Conservation (phyloP, 148 eudicot genomes). For the Diospyros lotus region DNA sequence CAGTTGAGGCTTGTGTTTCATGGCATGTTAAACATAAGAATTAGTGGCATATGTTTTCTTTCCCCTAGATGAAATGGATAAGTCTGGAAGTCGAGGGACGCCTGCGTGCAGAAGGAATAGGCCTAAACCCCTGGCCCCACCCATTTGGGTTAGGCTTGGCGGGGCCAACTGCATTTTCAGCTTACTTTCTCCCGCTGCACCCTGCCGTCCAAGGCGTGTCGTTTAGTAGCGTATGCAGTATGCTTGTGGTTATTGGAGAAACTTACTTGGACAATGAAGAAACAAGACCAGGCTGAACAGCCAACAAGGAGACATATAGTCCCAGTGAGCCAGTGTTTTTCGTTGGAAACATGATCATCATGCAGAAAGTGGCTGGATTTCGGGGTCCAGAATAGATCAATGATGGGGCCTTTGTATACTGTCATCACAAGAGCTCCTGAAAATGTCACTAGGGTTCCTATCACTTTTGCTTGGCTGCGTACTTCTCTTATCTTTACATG, state of each 20-base stretch:
- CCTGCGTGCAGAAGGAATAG: too few relatives aligned
- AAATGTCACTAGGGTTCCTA: conserved; percentile 57
- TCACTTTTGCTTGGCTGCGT: conserved; percentile 53
- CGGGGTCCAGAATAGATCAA: conserved; percentile 34
- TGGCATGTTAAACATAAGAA: too few relatives aligned
- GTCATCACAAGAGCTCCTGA: conserved; percentile 61
- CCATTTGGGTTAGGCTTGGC: too few relatives aligned
- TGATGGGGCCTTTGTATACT: conserved; percentile 48
- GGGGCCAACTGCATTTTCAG: too few relatives aligned
- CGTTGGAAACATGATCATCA: conserved; percentile 13
- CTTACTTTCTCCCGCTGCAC: too few relatives aligned
- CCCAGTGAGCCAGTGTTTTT: conserved; percentile 51
- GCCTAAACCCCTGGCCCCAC: too few relatives aligned
- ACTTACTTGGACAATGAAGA: conserved; percentile 61
- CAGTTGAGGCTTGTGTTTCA: too few relatives aligned
- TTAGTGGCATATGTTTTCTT: too few relatives aligned
- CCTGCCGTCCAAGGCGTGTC: too few relatives aligned
- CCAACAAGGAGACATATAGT: conserved; percentile 48
- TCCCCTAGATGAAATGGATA: too few relatives aligned
- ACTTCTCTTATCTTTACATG: conserved; percentile 51
- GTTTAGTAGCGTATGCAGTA: too few relatives aligned
- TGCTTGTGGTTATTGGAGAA: not conserved
- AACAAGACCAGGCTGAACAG: conserved; percentile 52
- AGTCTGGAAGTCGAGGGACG: too few relatives aligned
- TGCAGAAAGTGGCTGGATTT: conserved; percentile 11